These are phyloP conservation scores for Grosmannia penicillata DNA, from an alignment of 2,329 filamentous ascomycete species.

Conservation along the genomic window DNA sequence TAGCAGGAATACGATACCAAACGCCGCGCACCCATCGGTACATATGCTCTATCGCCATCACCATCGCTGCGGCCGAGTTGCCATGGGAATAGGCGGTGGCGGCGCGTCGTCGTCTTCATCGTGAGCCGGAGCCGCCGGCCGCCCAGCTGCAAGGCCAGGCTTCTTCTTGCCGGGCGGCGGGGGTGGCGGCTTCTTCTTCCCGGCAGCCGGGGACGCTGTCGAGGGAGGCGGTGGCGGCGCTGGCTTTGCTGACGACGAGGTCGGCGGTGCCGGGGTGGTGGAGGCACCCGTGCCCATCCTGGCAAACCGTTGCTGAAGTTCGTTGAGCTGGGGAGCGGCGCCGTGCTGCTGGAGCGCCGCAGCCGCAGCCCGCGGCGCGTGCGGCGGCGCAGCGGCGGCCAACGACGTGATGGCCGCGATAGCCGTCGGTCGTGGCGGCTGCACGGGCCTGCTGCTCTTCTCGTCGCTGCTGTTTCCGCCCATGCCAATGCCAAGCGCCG, in stretches of 20 bases:
- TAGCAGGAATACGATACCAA: no score
- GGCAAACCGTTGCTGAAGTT: conserved; percentile 55
- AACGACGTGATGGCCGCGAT: conserved; percentile 4
- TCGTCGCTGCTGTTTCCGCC: conserved; percentile 10
- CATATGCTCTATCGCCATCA: no score
- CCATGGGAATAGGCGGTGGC: conserved; percentile 38
- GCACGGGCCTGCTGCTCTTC: no score
- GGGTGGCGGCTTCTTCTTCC: conserved; percentile 38
- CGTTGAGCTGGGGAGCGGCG: conserved; percentile 35
- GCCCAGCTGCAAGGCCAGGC: conserved; percentile 18
- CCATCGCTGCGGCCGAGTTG: conserved; percentile 27
- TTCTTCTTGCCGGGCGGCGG: conserved; percentile 39
- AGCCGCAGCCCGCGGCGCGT: conserved; percentile 3
- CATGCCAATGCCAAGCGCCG: conserved; percentile 57
- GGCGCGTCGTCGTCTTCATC: conserved; percentile 14
- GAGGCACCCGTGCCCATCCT: conserved; percentile 30
- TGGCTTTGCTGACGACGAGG: neutral
- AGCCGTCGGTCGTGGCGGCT: neutral
- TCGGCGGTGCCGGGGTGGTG: conserved; percentile 39
- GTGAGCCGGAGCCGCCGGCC: neutral
- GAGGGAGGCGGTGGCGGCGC: neutral
- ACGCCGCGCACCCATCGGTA: no score
- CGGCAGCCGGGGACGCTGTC: conserved; percentile 12
- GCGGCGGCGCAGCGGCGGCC: conserved; percentile 5
- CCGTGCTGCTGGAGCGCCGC: neutral